phyloP scores from a whole-genome alignment of 495 filamentous ascomycete genomes.

The Aspergillus hancockii region DNA sequence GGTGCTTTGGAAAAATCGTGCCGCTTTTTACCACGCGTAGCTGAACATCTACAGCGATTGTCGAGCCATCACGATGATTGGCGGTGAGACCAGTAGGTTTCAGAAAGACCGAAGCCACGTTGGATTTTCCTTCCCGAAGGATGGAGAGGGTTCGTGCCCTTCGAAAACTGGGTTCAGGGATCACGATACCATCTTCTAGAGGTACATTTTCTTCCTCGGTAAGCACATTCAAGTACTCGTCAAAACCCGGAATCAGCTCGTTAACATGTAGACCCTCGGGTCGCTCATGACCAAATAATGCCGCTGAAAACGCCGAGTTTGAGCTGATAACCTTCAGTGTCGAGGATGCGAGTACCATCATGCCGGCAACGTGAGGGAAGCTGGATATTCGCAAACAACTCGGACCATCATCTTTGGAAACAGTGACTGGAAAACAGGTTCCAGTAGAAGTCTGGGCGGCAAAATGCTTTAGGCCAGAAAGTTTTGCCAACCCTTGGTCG shows the following conservation, averaged over 20 bases:
- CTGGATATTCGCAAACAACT: slow-evolving; percentile 79
- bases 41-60: slow-evolving; percentile 91
- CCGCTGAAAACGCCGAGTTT: slow-evolving; percentile 90
- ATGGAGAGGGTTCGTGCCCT: slow-evolving; percentile 82
- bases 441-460: slow-evolving; percentile 73
- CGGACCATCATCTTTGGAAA: slow-evolving; percentile 66
- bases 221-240: slow-evolving; percentile 74
- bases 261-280: slow-evolving; percentile 78
- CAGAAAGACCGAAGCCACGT: slow-evolving; percentile 72
- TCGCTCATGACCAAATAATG: slow-evolving; percentile 83
- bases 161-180: slow-evolving; percentile 94
- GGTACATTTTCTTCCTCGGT: slow-evolving; percentile 82
- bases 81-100: slow-evolving; percentile 81
- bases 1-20: slow-evolving; percentile 47
- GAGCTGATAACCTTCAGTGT: slow-evolving; percentile 82
- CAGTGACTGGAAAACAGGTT: slow-evolving; percentile 75
- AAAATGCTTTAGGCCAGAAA: slow-evolving; percentile 71
- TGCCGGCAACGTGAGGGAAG: slow-evolving; percentile 95
- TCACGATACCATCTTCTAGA: slow-evolving; percentile 89
- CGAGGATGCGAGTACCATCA: slow-evolving; percentile 81
- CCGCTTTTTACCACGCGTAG: slow-evolving; percentile 94
- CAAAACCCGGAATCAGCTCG: slow-evolving; percentile 83
- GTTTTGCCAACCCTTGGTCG: slow-evolving; percentile 68
- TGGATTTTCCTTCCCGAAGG: slow-evolving; percentile 73
- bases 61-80: slow-evolving; percentile 83